Evolutionary conservation across 2,329 filamentous ascomycete genomes (phyloP).

Genomic region (Nemania diffusa): DNA sequence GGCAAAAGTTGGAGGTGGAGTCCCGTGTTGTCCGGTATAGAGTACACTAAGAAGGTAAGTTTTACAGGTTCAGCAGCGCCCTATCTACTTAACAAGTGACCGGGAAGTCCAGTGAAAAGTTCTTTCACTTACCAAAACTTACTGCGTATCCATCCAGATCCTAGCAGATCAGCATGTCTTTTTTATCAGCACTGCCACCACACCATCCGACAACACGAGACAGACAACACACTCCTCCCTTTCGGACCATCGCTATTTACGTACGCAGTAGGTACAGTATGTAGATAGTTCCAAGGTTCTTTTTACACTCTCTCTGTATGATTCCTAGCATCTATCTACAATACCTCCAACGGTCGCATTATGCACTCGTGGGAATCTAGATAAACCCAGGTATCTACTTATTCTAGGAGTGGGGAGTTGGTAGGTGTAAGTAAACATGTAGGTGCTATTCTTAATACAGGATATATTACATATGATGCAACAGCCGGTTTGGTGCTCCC

Average conservation of each 20-base stretch:
- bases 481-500: not conserved
- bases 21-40: slow-evolving; percentile 16
- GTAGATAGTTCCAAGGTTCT: no score
- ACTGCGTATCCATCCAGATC: slow-evolving; percentile 9
- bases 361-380: not conserved
- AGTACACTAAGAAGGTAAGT: not conserved
- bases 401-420: not conserved
- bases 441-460: not conserved
- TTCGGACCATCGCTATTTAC: no score
- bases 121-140: slow-evolving; percentile 2
- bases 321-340: no score
- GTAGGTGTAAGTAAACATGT: not conserved
- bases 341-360: not conserved
- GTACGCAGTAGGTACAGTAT: no score
- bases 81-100: not conserved
- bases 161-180: slow-evolving; percentile 18
- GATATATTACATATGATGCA: slow-evolving; percentile 11
- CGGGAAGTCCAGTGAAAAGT: slow-evolving; percentile 11
- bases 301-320: no score
- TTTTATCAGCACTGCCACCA: slow-evolving; percentile 37
- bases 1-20: slow-evolving; percentile 33
- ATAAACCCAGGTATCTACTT: not conserved
- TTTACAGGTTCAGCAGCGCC: not conserved
- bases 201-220: slow-evolving; percentile 35
- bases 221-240: slow-evolving; percentile 12